phyloP scores from a whole-genome alignment of 371 early-diverging fungal genomes.

The Zychaea mexicana region DNA sequence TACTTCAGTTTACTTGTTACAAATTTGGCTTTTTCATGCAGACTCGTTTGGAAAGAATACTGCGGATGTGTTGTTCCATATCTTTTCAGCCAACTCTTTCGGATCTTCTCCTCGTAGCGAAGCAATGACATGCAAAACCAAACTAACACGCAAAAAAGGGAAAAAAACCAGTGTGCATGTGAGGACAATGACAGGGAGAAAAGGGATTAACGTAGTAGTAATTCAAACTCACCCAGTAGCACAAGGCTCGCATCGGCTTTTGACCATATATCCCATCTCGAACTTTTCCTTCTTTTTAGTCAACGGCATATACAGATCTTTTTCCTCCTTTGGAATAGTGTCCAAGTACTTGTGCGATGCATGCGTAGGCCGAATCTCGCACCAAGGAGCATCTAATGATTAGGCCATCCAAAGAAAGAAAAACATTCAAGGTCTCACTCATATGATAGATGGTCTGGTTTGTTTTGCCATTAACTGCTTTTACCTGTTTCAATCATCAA shows the following conservation, averaged over 20 bases:
- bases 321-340: constrained; percentile 31
- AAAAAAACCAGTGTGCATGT: neutral
- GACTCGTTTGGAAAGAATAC: constrained; percentile 54
- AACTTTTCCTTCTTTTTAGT: constrained; percentile 78
- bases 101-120: constrained; percentile 52
- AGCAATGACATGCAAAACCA: constrained; percentile 64
- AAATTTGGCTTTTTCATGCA: neutral
- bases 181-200: neutral
- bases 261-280: constrained; percentile 73
- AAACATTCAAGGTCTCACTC: neutral
- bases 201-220: neutral
- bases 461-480: no score
- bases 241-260: constrained; percentile 87
- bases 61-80: constrained; percentile 61
- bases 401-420: neutral
- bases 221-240: constrained; percentile 58
- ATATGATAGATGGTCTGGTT: neutral
- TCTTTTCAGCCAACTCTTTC: constrained; percentile 49
- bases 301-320: constrained; percentile 40
- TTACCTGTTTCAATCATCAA: constrained; percentile 91
- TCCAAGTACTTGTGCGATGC: constrained; percentile 69
- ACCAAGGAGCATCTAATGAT: constrained; percentile 88
- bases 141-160: constrained; percentile 38
- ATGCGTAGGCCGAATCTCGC: constrained; percentile 91
- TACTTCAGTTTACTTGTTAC: neutral